Base-by-base conservation (phyloP, 2,329 filamentous ascomycete species). In the Coleophoma crateriformis region DNA sequence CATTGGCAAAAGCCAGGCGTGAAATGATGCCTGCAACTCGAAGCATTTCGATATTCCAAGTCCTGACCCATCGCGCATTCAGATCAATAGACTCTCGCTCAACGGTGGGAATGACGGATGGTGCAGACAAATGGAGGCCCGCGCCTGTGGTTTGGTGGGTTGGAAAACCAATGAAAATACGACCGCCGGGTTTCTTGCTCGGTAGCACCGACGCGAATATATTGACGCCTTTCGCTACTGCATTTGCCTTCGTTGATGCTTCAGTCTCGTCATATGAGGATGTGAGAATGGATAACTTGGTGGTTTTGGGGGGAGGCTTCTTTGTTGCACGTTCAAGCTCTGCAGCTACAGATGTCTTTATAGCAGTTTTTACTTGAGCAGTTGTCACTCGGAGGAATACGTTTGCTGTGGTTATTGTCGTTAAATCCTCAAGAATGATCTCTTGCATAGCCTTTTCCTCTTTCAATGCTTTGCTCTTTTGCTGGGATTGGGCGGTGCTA, bases 41-140 rank as follows among this genome's bases (percentile, higher is more conserved):
- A 37, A 99, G 75, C 76, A 99, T 88, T 65, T 97, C 94, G 19
- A 89, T 77, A 61, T 99, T 99, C 95, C 94, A 99, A 14, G 85
- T 90, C 54, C 90, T 85, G 14, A 99, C 92, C 76, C 90, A 96
- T 49, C 91, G 83, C 14, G 94, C 95, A 65, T 99, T 97, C 54
- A 99, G 76, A 67, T 99, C 94, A 50, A 99, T 96, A 48, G 90
- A 94, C 65, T 99, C 94, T 64, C 94, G 84, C 68, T 99, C 94
- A 2, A 99, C 95, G 0, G 94, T 99, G 0, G 94, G 94, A 50
- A 99, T 99, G 13, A 99, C 85, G 0, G 92, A 96, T 1, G 91
- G 94, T 0, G 94, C 94, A 12, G 92, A 97, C 32, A 99, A 87
- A 67, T 99, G 94, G 64, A 95, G 87, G 14, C 92, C 88, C 27